Percentiles rank a stretch among this genome's conserved stretches.
These are phyloP conservation scores for Lactarius quietus DNA, from an alignment of 768 basidiomycete genomes.

Conservation along the genomic window DNA sequence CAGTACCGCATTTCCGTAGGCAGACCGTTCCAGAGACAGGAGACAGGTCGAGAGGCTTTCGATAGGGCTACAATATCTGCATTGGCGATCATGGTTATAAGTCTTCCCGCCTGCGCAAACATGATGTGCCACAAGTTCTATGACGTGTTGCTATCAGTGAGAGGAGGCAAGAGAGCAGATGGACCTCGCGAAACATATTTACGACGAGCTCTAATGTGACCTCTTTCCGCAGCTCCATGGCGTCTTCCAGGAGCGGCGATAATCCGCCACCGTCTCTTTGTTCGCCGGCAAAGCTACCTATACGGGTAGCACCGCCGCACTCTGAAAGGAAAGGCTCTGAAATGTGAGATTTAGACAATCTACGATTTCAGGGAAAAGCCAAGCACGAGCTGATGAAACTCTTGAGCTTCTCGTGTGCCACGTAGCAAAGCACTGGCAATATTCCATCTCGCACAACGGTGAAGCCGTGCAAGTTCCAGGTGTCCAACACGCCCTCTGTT, in stretches of 20 bases:
- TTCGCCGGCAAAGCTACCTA: constrained; percentile 3
- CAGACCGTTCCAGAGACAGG: constrained; percentile 44
- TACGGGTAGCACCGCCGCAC: constrained; percentile 7
- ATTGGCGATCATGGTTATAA: constrained; percentile 67
- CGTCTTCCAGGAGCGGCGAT: constrained; percentile 39
- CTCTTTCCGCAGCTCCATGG: constrained; percentile 61
- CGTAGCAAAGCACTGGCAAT: constrained; percentile 61
- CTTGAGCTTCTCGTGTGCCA: constrained; percentile 53
- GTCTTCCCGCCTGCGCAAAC: constrained; percentile 56
- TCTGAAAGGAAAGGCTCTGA: constrained; percentile 13
- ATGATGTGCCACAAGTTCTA: constrained; percentile 68
- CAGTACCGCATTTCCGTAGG: constrained; percentile 6
- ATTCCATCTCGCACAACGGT: constrained; percentile 53
- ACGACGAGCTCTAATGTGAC: constrained; percentile 69
- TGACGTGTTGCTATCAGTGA: not conserved
- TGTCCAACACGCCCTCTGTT: constrained; percentile 40
- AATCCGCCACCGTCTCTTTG: constrained; percentile 29
- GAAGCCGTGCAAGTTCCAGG: constrained; percentile 55
- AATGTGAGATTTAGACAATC: constrained; percentile 7
- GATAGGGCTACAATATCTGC: constrained; percentile 58
- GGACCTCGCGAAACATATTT: constrained; percentile 57
- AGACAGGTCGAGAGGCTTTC: too few species aligned
- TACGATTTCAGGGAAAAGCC: not conserved
- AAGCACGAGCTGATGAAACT: constrained; percentile 33
- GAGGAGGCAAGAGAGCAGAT: not conserved